Percentiles rank a stretch among this genome's conserved stretches.
Conservation (phyloP, 2,329 filamentous ascomycete species). For the Anisogramma anomala region DNA sequence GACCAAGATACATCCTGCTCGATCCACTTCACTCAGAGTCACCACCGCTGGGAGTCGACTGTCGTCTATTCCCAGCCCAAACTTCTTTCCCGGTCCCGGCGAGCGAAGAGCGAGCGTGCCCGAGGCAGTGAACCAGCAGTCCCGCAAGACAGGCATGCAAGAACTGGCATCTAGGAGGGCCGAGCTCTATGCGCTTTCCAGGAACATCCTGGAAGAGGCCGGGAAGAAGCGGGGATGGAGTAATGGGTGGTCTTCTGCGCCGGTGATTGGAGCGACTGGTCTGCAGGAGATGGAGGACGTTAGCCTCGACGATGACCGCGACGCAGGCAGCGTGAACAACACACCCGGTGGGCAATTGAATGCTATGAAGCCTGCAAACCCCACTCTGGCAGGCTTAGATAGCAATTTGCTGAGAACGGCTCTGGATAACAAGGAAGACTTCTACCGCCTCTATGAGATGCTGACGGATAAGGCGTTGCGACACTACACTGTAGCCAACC, state of each 20-base stretch:
- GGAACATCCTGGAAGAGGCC: slow-evolving; percentile 65
- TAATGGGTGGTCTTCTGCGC: slow-evolving; percentile 59
- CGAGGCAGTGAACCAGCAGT: slow-evolving; percentile 22
- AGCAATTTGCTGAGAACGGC: slow-evolving; percentile 49
- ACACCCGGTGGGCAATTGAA: neutral
- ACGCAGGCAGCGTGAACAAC: slow-evolving; percentile 20
- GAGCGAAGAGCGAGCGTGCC: slow-evolving; percentile 26
- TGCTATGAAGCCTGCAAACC: slow-evolving; percentile 16
- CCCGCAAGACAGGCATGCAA: slow-evolving; percentile 55
- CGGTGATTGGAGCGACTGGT: slow-evolving; percentile 33
- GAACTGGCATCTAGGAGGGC: slow-evolving; percentile 74
- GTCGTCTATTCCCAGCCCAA: slow-evolving; percentile 34
- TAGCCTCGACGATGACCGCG: slow-evolving; percentile 35
- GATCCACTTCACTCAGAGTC: slow-evolving; percentile 49
- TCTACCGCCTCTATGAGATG: slow-evolving; percentile 57
- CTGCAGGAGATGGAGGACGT: slow-evolving; percentile 45
- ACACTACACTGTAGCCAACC: slow-evolving; percentile 70
- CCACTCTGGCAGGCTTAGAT: slow-evolving; percentile 34
- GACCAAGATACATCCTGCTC: slow-evolving; percentile 57
- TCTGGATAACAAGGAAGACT: slow-evolving; percentile 49
- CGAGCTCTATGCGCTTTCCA: slow-evolving; percentile 68
- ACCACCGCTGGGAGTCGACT: slow-evolving; percentile 25
- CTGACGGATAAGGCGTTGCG: slow-evolving; percentile 77
- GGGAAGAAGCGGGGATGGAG: slow-evolving; percentile 64
- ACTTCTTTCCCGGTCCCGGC: slow-evolving; percentile 39